Conservation (phyloP, 306 rosid species). For the Hippophae gyantsensis region DNA sequence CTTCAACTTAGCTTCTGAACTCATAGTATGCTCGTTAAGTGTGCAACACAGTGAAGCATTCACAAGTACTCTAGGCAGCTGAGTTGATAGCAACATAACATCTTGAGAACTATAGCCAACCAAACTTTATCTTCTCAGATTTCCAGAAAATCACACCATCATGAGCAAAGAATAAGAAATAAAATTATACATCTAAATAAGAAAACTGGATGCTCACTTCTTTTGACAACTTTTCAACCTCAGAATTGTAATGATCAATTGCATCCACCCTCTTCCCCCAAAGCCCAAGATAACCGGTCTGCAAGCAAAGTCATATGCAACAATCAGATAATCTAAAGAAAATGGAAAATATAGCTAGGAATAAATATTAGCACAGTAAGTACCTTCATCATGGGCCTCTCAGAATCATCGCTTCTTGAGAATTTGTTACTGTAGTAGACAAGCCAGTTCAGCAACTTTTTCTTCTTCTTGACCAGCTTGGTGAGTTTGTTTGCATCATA, state of each 20-base stretch:
- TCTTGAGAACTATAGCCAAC: neutral
- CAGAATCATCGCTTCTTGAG: constrained; percentile 39
- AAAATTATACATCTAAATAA: constrained; percentile 1
- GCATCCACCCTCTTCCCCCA: constrained; percentile 71
- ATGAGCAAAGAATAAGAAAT: neutral
- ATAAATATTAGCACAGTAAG: constrained; percentile 11
- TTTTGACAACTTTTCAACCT: constrained; percentile 50
- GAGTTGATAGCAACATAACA: too few relatives aligned
- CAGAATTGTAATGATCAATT: constrained; percentile 51
- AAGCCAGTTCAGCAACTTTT: constrained; percentile 76
- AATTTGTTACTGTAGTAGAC: constrained; percentile 66
- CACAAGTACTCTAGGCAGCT: too few relatives aligned
- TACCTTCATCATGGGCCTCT: constrained; percentile 67
- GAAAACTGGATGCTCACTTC: constrained; percentile 48
- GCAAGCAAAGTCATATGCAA: constrained; percentile 13
- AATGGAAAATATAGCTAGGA: constrained; percentile 1
- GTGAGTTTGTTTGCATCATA: constrained; percentile 69
- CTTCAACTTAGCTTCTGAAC: too few relatives aligned
- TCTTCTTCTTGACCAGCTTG: constrained; percentile 73
- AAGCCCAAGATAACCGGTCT: constrained; percentile 91
- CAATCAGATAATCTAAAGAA: constrained; percentile 11
- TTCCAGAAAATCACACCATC: neutral
- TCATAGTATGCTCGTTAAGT: too few relatives aligned
- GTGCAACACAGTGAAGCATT: too few relatives aligned
- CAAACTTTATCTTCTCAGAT: neutral